Evolutionary conservation across 495 filamentous ascomycete genomes (phyloP), one percentile per base, ranked within the genome.

Genomic region (Halenospora varia): DNA sequence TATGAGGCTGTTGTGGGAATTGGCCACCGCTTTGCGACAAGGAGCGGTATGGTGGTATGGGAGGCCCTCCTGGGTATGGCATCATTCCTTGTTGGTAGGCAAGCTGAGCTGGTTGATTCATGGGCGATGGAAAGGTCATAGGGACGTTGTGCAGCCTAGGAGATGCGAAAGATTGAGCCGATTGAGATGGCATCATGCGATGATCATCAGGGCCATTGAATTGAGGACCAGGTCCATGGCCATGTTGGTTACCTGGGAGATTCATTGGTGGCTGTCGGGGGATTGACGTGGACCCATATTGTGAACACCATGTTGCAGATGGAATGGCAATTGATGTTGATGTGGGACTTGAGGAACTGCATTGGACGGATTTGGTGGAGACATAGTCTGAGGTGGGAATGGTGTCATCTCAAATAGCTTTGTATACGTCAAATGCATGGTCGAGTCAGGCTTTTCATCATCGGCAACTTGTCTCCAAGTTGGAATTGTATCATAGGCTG

Each of bases 151-250:
- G 82, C 66, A 91, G 79, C 35, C 91, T 81, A 24, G 92, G 91
- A 8, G 92, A 96, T 3, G 85, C 86, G 62, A 75, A 83, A 1
- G 90, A 87, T 55, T 91, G 87, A 0, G 86, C 87, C 18, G 86
- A 85, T 25, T 86, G 90, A 1, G 86, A 86, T 40, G 89, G 89
- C 68, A 92, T 80, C 89, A 96, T 94, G 52, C 89, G 82, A 66
- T 94, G 90, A 55, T 89, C 88, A 57, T 95, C 89, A 60, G 83
- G 81, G 58, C 83, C 82, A 64, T 84, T 78, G 59, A 75, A 90
- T 42, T 84, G 77, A 10, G 76, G 75, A 25, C 76, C 78, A 25
- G 84, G 82, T 13, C 74, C 81, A 54, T 83, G 86, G 35, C 77
- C 79, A 60, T 82, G 84, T 62, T 88, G 87, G 50, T 68, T 70